Conservation (phyloP, 73 alveolate species). For the Paramecium sonneborni region DNA sequence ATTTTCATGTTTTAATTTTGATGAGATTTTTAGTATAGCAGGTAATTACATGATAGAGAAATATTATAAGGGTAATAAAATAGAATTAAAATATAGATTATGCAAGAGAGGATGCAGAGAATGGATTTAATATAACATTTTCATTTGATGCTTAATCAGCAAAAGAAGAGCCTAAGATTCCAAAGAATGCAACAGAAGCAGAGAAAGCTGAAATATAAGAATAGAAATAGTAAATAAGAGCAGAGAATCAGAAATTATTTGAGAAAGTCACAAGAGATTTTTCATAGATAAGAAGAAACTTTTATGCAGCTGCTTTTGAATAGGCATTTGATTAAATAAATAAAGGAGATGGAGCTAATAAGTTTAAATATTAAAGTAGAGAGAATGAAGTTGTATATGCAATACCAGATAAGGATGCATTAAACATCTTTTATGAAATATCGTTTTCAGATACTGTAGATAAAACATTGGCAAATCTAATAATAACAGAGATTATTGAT, state of each 20-base stretch:
- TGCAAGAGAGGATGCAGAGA: neutral
- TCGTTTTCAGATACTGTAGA: conserved; percentile 21
- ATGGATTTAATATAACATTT: neutral
- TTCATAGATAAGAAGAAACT: conserved; percentile 34
- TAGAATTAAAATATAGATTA: neutral
- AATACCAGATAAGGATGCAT: neutral
- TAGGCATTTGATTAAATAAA: conserved; percentile 17
- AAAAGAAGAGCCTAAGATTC: neutral
- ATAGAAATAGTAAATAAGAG: neutral
- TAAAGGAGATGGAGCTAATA: neutral
- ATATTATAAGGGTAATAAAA: neutral
- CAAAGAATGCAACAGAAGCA: conserved; percentile 16
- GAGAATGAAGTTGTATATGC: conserved; percentile 28
- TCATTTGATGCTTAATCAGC: neutral
- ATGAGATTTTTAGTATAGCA: conserved; percentile 1
- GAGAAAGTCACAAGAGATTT: neutral
- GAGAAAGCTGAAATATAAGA: neutral
- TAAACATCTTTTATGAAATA: conserved; percentile 16
- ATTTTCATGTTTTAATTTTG: neutral
- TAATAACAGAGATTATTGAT: neutral
- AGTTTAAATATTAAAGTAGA: neutral
- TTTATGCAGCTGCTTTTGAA: conserved; percentile 54
- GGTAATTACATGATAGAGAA: conserved; percentile 16
- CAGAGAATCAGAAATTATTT: neutral
- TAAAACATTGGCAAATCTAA: neutral